phyloP scores from a whole-genome alignment of 2,329 filamentous ascomycete species.

The Ceratocystis alfenasii region DNA sequence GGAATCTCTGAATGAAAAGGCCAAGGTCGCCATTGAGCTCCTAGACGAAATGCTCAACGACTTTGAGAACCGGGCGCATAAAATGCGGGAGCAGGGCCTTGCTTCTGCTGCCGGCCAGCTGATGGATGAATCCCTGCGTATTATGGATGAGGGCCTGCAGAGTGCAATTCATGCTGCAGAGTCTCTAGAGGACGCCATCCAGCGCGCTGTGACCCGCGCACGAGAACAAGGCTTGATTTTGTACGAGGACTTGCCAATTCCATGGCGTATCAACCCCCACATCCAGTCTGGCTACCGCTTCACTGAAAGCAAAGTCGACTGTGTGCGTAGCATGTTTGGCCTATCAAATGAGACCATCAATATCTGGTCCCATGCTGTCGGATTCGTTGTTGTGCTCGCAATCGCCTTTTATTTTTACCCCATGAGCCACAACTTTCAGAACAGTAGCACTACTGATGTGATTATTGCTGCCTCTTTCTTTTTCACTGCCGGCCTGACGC shows the following conservation, averaged over 20 bases:
- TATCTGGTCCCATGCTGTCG: constrained; percentile 92
- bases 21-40: constrained; percentile 71
- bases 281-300: constrained; percentile 89
- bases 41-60: constrained; percentile 78
- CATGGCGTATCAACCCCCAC: constrained; percentile 92
- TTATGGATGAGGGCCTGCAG: constrained; percentile 70
- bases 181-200: constrained; percentile 71
- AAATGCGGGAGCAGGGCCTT: constrained; percentile 65
- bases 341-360: constrained; percentile 92
- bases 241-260: constrained; percentile 81
- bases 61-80: constrained; percentile 70
- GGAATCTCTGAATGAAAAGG: constrained; percentile 83
- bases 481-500: constrained; percentile 85
- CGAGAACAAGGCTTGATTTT: constrained; percentile 70
- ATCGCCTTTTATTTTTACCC: constrained; percentile 97
- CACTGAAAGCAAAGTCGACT: constrained; percentile 79
- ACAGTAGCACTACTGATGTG: constrained; percentile 78
- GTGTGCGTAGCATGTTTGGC: constrained; percentile 68
- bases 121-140: constrained; percentile 65
- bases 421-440: constrained; percentile 68
- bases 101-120: constrained; percentile 55
- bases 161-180: constrained; percentile 72
- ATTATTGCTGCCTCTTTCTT: constrained; percentile 91
- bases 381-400: constrained; percentile 73
- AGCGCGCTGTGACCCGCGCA: constrained; percentile 61